Evolutionary conservation across 192 early-diverging fungal species (phyloP).

Genomic region (Piromyces sp.): DNA sequence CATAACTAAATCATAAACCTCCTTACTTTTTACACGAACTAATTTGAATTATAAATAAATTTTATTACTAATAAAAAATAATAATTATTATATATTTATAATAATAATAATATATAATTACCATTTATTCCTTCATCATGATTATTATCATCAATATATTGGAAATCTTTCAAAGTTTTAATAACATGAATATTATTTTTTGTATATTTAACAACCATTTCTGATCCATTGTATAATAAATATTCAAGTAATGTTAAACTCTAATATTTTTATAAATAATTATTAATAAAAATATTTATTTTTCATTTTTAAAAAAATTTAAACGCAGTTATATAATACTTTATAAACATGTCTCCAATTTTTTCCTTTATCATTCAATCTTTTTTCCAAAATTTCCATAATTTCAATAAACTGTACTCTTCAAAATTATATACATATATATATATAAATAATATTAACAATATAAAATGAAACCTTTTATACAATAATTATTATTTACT

Average conservation of each 20-base stretch:
- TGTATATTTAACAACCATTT: conserved; percentile 68
- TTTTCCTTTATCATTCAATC: conserved; percentile 91
- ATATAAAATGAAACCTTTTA: too few species aligned
- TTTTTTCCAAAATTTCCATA: conserved; percentile 96
- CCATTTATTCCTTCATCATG: conserved; percentile 81
- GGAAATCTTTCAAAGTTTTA: conserved; percentile 93
- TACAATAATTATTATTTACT: background rate
- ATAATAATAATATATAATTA: conserved; percentile 8
- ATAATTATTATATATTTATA: too few species aligned
- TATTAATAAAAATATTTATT: too few species aligned
- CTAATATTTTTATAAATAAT: conserved; percentile 11
- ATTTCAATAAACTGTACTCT: conserved; percentile 36
- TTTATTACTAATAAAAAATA: too few species aligned
- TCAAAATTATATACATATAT: too few species aligned
- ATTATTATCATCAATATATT: conserved; percentile 81
- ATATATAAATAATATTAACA: too few species aligned
- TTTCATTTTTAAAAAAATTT: too few species aligned
- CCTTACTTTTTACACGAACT: background rate
- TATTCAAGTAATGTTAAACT: conserved; percentile 72
- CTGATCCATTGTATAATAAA: conserved; percentile 67
- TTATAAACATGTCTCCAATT: conserved; percentile 98
- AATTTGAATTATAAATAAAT: background rate
- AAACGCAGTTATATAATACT: too few species aligned
- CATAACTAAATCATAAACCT: background rate
- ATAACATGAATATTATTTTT: conserved; percentile 81